Evolutionary conservation across 306 rosid species (phyloP).

Genomic region (Lathyrus tuberosus): DNA sequence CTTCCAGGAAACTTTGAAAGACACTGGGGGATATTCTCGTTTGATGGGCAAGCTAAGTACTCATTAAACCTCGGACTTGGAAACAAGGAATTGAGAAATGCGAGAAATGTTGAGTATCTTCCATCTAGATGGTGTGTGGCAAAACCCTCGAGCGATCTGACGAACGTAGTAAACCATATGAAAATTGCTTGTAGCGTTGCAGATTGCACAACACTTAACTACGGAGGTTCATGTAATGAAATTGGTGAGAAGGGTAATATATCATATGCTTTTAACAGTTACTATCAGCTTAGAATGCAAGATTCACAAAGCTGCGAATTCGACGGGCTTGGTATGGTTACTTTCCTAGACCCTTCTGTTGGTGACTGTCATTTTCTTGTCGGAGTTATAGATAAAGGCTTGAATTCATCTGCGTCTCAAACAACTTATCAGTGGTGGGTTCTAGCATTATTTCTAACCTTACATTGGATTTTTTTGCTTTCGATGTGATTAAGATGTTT

Average conservation of each 20-base stretch:
- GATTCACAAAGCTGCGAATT: constrained; percentile 76
- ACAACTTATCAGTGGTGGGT: constrained; percentile 33
- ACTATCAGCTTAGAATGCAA: constrained; percentile 90
- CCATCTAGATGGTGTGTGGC: constrained; percentile 98
- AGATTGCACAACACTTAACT: constrained; percentile 87
- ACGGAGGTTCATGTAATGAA: constrained; percentile 91
- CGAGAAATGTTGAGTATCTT: constrained; percentile 76
- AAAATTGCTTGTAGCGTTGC: constrained; percentile 82
- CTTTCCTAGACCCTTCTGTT: constrained; percentile 82
- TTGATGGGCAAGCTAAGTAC: constrained; percentile 93
- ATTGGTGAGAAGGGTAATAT: constrained; percentile 86
- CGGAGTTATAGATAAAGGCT: constrained; percentile 65
- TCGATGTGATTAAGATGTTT: constrained; percentile 47
- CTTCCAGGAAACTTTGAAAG: constrained; percentile 96
- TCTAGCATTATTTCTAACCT: constrained; percentile 46
- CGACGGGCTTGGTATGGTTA: constrained; percentile 86
- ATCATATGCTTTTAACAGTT: constrained; percentile 94
- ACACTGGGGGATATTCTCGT: constrained; percentile 95
- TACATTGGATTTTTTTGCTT: constrained; percentile 48
- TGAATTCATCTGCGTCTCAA: constrained; percentile 51
- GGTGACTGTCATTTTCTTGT: constrained; percentile 86
- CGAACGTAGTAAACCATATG: constrained; percentile 66
- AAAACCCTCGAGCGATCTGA: constrained; percentile 62
- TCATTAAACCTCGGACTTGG: constrained; percentile 78
- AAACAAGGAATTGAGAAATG: constrained; percentile 64